A percentile compares a stretch with the other conserved stretches of the same genome.
These are phyloP conservation scores for Sphenostylis stenocarpa DNA, from an alignment of 306 rosid genomes.

Conservation along the genomic window DNA sequence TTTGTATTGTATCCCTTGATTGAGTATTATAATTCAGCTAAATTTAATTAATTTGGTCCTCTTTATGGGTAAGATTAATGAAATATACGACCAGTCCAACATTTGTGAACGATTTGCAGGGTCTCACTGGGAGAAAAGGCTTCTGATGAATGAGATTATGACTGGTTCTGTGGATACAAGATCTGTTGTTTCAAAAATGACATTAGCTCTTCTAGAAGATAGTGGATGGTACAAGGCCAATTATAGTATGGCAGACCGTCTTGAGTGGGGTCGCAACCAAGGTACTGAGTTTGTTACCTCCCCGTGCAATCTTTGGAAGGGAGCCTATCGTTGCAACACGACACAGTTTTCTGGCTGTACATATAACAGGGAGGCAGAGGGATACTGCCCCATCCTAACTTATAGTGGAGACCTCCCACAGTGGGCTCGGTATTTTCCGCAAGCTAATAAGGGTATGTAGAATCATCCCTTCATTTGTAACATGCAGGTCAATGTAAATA, in stretches of 20 bases:
- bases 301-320: slow-evolving; percentile 96
- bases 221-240: slow-evolving; percentile 99
- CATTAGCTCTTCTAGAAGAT: slow-evolving; percentile 91
- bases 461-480: slow-evolving; percentile 21
- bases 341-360: slow-evolving; percentile 96
- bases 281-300: slow-evolving; percentile 87
- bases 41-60: background rate
- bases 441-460: slow-evolving; percentile 78
- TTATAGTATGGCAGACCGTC: slow-evolving; percentile 95
- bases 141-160: slow-evolving; percentile 98
- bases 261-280: slow-evolving; percentile 98
- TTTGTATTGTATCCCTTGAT: slow-evolving; percentile 9
- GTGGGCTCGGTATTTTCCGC: slow-evolving; percentile 94
- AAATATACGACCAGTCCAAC: background rate
- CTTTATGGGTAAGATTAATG: background rate
- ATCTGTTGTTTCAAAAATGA: slow-evolving; percentile 98
- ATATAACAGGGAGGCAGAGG: slow-evolving; percentile 98
- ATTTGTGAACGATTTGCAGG: slow-evolving; percentile 51
- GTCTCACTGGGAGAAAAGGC: slow-evolving; percentile 98
- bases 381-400: slow-evolving; percentile 93
- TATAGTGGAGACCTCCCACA: slow-evolving; percentile 90
- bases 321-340: slow-evolving; percentile 92
- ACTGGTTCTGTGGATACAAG: slow-evolving; percentile 98
- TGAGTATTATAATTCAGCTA: too few relatives aligned
- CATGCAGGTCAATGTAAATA: background rate